These are phyloP conservation scores for Russula olivacea DNA, from an alignment of 768 basidiomycete genomes.

Conservation along the genomic window DNA sequence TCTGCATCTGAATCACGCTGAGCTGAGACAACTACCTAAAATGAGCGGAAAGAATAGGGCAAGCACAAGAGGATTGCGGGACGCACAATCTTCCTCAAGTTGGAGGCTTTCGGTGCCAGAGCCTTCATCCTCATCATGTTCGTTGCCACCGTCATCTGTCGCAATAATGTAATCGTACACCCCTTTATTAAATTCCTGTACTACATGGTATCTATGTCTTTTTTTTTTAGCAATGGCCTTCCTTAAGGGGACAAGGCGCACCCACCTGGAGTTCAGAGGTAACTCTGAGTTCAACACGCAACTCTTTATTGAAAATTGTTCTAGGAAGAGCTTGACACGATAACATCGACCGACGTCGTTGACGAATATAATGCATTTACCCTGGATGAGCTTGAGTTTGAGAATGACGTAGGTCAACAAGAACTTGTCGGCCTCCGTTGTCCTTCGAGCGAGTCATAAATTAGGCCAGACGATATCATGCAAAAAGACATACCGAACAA, in stretches of 20 bases:
- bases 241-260: neutral
- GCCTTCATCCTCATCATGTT: constrained; percentile 45
- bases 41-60: neutral
- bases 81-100: constrained; percentile 33
- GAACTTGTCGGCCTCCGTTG: constrained; percentile 90
- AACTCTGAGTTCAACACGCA: constrained; percentile 96
- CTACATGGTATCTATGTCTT: constrained; percentile 74
- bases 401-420: constrained; percentile 93
- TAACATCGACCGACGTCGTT: constrained; percentile 94
- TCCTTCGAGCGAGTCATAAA: constrained; percentile 7
- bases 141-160: constrained; percentile 77
- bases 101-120: constrained; percentile 39
- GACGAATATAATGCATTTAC: constrained; percentile 95
- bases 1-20: constrained; percentile 37
- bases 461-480: neutral
- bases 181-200: constrained; percentile 98
- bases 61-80: constrained; percentile 6
- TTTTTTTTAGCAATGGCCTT: constrained; percentile 15
- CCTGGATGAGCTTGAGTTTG: constrained; percentile 91
- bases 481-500: constrained; percentile 49
- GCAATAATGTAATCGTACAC: constrained; percentile 99
- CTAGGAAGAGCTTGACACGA: constrained; percentile 94
- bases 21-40: constrained; percentile 46
- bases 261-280: constrained; percentile 84
- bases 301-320: constrained; percentile 93